A percentile compares a stretch with the other conserved stretches of the same genome.
phyloP scores from a whole-genome alignment of 257 asterid genomes.

The Jacaranda copaia region DNA sequence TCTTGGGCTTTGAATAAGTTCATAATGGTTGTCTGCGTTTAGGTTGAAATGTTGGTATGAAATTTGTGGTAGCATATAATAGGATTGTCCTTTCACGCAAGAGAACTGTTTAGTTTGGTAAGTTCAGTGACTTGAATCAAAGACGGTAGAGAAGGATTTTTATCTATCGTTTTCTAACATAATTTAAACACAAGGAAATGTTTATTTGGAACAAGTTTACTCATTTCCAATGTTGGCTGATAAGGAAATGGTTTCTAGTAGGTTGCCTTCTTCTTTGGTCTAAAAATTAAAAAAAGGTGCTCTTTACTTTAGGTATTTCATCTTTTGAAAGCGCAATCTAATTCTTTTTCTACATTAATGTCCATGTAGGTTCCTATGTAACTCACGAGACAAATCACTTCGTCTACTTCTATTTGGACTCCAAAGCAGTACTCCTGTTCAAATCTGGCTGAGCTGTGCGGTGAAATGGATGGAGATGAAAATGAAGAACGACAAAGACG shows the following conservation, averaged over 20 bases:
- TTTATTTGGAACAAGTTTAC: background rate
- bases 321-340: conserved; percentile 17
- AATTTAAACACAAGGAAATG: background rate
- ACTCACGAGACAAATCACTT: conserved; percentile 99
- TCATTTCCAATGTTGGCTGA: background rate
- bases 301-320: conserved; percentile 12
- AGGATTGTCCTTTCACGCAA: background rate
- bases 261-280: background rate
- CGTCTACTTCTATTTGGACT: conserved; percentile 97
- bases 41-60: background rate
- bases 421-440: conserved; percentile 92
- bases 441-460: conserved; percentile 82
- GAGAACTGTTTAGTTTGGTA: background rate
- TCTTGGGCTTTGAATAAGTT: background rate
- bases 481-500: conserved; percentile 29
- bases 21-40: background rate
- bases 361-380: conserved; percentile 82
- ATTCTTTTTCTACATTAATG: conserved; percentile 18
- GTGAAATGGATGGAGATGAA: conserved; percentile 32
- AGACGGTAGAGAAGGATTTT: no score
- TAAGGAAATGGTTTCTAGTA: background rate
- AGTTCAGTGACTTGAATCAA: background rate
- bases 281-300: background rate
- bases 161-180: background rate
- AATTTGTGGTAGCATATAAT: background rate